phyloP scores from a whole-genome alignment of 2,329 filamentous ascomycete species.

The Ceratocystis albifundus region DNA sequence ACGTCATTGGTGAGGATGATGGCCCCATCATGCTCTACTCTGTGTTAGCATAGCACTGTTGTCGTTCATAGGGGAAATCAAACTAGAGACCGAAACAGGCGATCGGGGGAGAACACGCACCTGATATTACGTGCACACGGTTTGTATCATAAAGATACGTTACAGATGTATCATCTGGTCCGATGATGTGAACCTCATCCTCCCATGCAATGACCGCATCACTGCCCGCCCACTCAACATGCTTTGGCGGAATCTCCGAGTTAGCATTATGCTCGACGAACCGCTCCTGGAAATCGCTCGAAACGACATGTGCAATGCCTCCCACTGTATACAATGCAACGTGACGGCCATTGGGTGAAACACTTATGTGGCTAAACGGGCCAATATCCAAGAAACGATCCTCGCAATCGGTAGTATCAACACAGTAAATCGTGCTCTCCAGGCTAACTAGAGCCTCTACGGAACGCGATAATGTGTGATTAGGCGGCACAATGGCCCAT shows the following conservation, averaged over 20 bases:
- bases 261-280: slow-evolving; percentile 85
- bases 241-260: slow-evolving; percentile 72
- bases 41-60: not conserved
- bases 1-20: slow-evolving; percentile 80
- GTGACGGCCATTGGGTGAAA: slow-evolving; percentile 83
- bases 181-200: slow-evolving; percentile 90
- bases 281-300: slow-evolving; percentile 86
- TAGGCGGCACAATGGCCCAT: slow-evolving; percentile 81
- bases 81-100: slow-evolving; percentile 20
- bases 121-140: slow-evolving; percentile 76
- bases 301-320: slow-evolving; percentile 83
- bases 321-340: slow-evolving; percentile 77
- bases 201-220: slow-evolving; percentile 95
- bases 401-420: slow-evolving; percentile 81
- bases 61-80: not conserved
- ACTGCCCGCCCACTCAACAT: slow-evolving; percentile 92
- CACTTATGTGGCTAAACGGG: slow-evolving; percentile 78
- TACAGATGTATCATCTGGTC: slow-evolving; percentile 63
- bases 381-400: slow-evolving; percentile 85
- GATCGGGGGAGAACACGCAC: slow-evolving; percentile 35
- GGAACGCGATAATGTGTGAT: slow-evolving; percentile 77
- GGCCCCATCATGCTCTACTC: slow-evolving; percentile 64
- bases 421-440: slow-evolving; percentile 68
- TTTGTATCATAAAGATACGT: slow-evolving; percentile 83
- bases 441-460: slow-evolving; percentile 88